A percentile compares a stretch with the other conserved stretches of the same genome.
Evolutionary conservation across 331 rosid species (phyloP).

Genomic region (Quercus phellos): DNA sequence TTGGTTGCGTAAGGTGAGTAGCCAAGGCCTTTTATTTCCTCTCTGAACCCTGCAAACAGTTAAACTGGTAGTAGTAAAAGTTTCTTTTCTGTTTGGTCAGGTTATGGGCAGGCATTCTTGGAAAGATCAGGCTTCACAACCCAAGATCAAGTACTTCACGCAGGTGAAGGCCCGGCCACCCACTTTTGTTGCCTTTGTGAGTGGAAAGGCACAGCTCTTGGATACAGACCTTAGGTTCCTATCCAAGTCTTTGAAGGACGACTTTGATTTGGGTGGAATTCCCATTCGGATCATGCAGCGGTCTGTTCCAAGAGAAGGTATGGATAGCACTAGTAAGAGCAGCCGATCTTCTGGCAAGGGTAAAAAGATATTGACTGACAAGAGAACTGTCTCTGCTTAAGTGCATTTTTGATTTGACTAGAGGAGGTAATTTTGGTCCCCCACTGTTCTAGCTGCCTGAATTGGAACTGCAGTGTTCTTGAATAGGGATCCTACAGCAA

Average conservation of each 20-base stretch:
- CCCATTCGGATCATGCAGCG: conserved; percentile 84
- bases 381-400: conserved; percentile 35
- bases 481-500: too few relatives aligned
- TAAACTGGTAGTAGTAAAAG: background rate
- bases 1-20: conserved; percentile 81
- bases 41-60: background rate
- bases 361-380: conserved; percentile 54
- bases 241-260: conserved; percentile 84
- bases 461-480: too few relatives aligned
- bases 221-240: conserved; percentile 75
- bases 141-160: conserved; percentile 86
- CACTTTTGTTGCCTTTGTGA: conserved; percentile 77
- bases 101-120: conserved; percentile 98
- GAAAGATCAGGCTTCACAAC: conserved; percentile 90
- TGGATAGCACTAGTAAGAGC: conserved; percentile 33
- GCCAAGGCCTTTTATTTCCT: background rate
- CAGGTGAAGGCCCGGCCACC: conserved; percentile 98
- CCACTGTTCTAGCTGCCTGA: background rate
- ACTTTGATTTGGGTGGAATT: conserved; percentile 93
- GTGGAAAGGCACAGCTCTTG: conserved; percentile 67
- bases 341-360: conserved; percentile 21
- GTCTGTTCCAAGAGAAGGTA: conserved; percentile 37
- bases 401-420: conserved; percentile 2
- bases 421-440: background rate
- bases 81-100: conserved; percentile 25